Evolutionary conservation across 208 protist species (phyloP).

Genomic region (Histomonas meleagridis): DNA sequence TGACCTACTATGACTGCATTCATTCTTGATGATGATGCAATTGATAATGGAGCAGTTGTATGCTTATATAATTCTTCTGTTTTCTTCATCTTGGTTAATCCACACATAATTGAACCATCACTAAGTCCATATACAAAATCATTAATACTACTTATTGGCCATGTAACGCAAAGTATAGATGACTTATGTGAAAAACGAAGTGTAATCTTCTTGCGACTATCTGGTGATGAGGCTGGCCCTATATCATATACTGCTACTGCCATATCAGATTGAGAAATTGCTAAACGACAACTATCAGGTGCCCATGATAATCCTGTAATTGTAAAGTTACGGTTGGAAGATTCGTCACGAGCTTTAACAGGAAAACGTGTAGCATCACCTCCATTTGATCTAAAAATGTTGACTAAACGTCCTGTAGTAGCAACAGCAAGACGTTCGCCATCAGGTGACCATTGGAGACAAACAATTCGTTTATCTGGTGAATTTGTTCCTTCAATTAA

Average conservation of each 20-base stretch:
- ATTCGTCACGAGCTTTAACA: not conserved
- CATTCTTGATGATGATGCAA: not conserved
- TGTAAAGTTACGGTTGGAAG: not conserved
- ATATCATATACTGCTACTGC: slow-evolving; percentile 19
- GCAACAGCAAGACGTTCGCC: slow-evolving; percentile 11
- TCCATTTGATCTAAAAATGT: not conserved
- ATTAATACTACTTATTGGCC: not conserved
- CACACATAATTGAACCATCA: not conserved
- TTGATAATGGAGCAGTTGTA: not conserved
- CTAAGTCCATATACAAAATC: not conserved
- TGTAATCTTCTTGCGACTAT: not conserved
- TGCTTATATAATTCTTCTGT: not conserved
- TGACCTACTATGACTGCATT: not conserved
- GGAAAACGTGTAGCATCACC: not conserved
- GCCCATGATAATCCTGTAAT: not conserved
- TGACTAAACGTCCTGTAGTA: not conserved
- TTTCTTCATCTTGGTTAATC: not conserved
- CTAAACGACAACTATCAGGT: not conserved
- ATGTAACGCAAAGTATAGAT: not conserved
- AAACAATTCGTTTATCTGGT: not conserved
- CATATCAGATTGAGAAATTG: slow-evolving; percentile 7
- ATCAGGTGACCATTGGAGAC: not conserved
- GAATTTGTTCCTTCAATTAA: not conserved
- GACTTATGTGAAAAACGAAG: not conserved
- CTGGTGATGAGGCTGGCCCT: not conserved